Conservation (phyloP, 2,329 filamentous ascomycete genomes). For the Fusarium dimerum region DNA sequence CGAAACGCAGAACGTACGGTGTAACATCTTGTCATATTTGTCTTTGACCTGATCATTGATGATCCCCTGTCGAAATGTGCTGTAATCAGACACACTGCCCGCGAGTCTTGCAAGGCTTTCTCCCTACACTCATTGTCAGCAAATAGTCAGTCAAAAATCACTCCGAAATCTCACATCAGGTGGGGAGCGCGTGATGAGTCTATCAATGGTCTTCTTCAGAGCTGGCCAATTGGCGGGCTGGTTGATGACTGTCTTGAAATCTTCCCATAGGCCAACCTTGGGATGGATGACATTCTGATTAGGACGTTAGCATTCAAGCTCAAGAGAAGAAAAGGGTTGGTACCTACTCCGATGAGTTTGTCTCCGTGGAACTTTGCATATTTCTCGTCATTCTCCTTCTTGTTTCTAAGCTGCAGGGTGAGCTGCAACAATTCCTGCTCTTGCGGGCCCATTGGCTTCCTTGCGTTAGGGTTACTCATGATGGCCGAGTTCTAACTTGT, state of each 20-base stretch:
- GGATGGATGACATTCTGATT: not conserved
- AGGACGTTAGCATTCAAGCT: not conserved
- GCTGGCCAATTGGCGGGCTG: constrained; percentile 1
- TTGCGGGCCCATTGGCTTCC: not conserved
- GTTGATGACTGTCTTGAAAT: not conserved
- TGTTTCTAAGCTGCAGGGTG: constrained; percentile 5
- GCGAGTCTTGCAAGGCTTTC: not conserved
- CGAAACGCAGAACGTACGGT: constrained; percentile 5
- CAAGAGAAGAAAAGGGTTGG: not conserved
- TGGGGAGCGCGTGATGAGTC: not conserved
- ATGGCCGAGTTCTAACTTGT: not conserved
- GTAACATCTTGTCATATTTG: constrained; percentile 24
- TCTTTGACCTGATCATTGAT: constrained; percentile 17
- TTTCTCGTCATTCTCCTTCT: constrained; percentile 5
- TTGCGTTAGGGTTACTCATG: not conserved
- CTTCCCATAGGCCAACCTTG: constrained; percentile 1
- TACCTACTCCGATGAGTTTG: constrained; percentile 7
- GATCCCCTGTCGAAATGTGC: not conserved
- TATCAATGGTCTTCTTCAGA: not conserved
- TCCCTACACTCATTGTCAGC: not conserved
- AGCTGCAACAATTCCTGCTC: constrained; percentile 7
- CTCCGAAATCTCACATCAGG: not conserved
- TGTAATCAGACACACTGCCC: constrained; percentile 7
- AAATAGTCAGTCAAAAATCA: no score
- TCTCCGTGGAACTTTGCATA: constrained; percentile 11